Evolutionary conservation across 768 basidiomycete species (phyloP).

Genomic region (Stropharia rugosoannulata): DNA sequence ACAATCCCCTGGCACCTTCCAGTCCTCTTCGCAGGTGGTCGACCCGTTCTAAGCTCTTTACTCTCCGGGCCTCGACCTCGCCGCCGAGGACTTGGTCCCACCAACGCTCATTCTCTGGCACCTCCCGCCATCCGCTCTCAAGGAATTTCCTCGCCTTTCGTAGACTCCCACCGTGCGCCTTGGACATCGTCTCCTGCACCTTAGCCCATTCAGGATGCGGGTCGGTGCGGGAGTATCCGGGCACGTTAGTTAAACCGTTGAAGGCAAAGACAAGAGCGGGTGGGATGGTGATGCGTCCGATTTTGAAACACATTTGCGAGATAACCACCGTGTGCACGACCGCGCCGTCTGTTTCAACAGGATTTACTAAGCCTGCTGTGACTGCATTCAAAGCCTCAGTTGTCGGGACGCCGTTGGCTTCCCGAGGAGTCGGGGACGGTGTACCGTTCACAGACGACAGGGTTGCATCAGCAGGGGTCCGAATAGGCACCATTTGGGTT

Average conservation of each 20-base stretch:
- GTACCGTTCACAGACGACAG: constrained; percentile 22
- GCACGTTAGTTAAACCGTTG: constrained; percentile 51
- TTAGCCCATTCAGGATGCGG: constrained; percentile 51
- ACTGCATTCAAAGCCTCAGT: constrained; percentile 30
- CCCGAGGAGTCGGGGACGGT: constrained; percentile 13
- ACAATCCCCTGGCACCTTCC: constrained; percentile 26
- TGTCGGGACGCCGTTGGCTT: constrained; percentile 6
- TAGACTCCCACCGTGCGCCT: constrained; percentile 31
- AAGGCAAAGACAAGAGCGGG: constrained; percentile 59
- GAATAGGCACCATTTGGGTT: constrained; percentile 24
- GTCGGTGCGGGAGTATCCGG: constrained; percentile 36
- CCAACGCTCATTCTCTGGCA: constrained; percentile 60
- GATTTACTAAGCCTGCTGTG: constrained; percentile 27
- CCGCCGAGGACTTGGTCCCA: constrained; percentile 64
- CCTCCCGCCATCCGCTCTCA: constrained; percentile 59
- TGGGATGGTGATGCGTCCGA: constrained; percentile 71
- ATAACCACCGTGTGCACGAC: constrained; percentile 62
- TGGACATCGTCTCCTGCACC: constrained; percentile 35
- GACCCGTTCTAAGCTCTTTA: constrained; percentile 30
- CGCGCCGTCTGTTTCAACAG: constrained; percentile 56
- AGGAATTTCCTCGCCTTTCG: constrained; percentile 46
- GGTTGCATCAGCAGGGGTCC: constrained; percentile 33
- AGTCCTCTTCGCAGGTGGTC: constrained; percentile 34
- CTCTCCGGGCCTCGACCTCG: constrained; percentile 40
- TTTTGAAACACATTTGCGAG: constrained; percentile 67